Evolutionary conservation across 2,329 filamentous ascomycete genomes (phyloP).

Genomic region (Metarhizium brunneum): DNA sequence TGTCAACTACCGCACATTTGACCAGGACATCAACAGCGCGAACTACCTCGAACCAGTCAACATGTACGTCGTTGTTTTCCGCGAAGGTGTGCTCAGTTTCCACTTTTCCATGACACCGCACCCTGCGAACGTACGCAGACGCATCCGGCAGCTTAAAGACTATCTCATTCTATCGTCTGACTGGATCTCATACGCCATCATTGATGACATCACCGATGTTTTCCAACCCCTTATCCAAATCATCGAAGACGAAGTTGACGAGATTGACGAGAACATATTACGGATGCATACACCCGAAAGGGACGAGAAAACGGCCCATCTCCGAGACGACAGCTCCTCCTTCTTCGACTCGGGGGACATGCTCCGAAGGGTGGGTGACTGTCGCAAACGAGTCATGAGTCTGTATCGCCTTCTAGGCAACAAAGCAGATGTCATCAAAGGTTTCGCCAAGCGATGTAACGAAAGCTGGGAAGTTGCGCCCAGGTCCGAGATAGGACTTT

Average conservation of each 20-base stretch:
- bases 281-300: constrained; percentile 60
- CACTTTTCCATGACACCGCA: constrained; percentile 96
- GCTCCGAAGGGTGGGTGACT: constrained; percentile 86
- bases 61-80: constrained; percentile 95
- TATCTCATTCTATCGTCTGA: constrained; percentile 89
- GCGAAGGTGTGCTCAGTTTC: constrained; percentile 90
- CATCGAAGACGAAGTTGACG: constrained; percentile 93
- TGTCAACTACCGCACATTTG: constrained; percentile 95
- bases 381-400: constrained; percentile 94
- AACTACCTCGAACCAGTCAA: constrained; percentile 93
- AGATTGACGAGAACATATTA: constrained; percentile 89
- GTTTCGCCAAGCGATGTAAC: constrained; percentile 96
- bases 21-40: constrained; percentile 83
- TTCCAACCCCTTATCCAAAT: constrained; percentile 86
- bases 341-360: constrained; percentile 58
- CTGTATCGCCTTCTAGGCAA: constrained; percentile 88
- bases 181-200: constrained; percentile 97
- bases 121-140: constrained; percentile 86
- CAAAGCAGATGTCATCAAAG: constrained; percentile 98
- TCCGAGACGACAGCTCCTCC: constrained; percentile 34
- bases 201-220: constrained; percentile 96
- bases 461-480: constrained; percentile 97
- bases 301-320: constrained; percentile 35
- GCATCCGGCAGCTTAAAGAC: constrained; percentile 87
- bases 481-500: constrained; percentile 91